Base-by-base conservation (phyloP, 106 monocot genomes). In the Acanthochlamys bracteata region DNA sequence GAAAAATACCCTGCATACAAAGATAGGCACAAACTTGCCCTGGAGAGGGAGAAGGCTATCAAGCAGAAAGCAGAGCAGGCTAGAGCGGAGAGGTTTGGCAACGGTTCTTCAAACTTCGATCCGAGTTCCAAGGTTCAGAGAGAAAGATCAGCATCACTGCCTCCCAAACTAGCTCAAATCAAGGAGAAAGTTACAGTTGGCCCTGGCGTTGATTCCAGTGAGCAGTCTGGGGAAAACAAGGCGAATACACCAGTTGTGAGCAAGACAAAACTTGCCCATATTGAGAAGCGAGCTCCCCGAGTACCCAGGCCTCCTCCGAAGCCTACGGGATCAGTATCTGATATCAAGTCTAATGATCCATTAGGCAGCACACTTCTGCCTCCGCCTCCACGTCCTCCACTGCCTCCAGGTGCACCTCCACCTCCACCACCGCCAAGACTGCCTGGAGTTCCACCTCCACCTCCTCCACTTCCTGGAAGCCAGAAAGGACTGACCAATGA, bases 1-100 rank as follows among this genome's bases (percentile, higher is more conserved):
- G 90, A 88, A 6, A 96, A 90, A 72, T 96, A 90, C 60, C 95
- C 95, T 15, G 84, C 84, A 41, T 96, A 86, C 61, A 96, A 88
- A 66, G 90, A 96, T 61, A 64, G 95, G 56, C 95, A 96, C 57
- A 96, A 90, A 65, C 74, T 96, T 41, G 95, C 95, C 0, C 14
- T 87, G 24, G 95, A 96, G 55, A 64, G 90, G 54, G 95, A 96
- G 84, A 87, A 86, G 68, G 75, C 60, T 2, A 80, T 90, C 71
- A 96, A 96, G 71, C 76, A 84, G 82, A 87, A 83, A 51, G 95
- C 90, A 23, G 80, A 87, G 41, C 82, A 87, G 71, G 95, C 90
- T 3, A 74, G 95, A 75, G 84, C 69, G 20, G 75, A 84, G 57
- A 82, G 80, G 66, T 96, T 90, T 69, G 68, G 75, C 16, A 68